Evolutionary conservation across 352 stramenopile species (phyloP).

Genomic region (Globisporangium middletonii): DNA sequence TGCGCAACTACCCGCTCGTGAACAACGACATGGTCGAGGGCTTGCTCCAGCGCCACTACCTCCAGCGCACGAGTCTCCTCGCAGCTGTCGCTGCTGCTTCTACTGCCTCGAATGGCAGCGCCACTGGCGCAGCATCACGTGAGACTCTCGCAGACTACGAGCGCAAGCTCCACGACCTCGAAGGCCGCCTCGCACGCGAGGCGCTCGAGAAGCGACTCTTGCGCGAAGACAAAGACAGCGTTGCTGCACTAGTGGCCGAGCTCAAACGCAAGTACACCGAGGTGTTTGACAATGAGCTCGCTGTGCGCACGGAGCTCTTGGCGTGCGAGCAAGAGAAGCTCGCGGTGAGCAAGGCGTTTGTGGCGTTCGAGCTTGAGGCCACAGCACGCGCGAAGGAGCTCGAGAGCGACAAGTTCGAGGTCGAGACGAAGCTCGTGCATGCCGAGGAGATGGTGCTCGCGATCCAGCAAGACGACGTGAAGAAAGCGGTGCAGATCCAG

Average conservation of each 20-base stretch:
- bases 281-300: conserved; percentile 57
- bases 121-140: conserved; percentile 8
- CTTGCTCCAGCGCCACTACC: conserved; percentile 22
- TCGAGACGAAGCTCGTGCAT: conserved; percentile 54
- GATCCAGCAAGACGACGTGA: conserved; percentile 51
- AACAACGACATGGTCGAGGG: conserved; percentile 55
- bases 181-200: conserved; percentile 30
- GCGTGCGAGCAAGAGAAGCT: conserved; percentile 64
- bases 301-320: conserved; percentile 51
- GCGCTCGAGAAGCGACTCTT: conserved; percentile 26
- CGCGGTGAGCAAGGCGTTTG: conserved; percentile 54
- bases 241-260: conserved; percentile 29
- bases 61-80: too few relatives aligned
- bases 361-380: conserved; percentile 57
- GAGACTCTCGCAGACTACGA: conserved; percentile 8
- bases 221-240: conserved; percentile 43
- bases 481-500: conserved; percentile 47
- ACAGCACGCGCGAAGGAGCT: conserved; percentile 32
- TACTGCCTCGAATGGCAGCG: too few relatives aligned
- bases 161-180: conserved; percentile 32
- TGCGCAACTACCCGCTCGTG: conserved; percentile 44
- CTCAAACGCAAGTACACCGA: conserved; percentile 53
- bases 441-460: conserved; percentile 58
- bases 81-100: too few relatives aligned
- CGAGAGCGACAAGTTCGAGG: conserved; percentile 56